Conservation (phyloP, 306 rosid species). For the Lagenaria siceraria region DNA sequence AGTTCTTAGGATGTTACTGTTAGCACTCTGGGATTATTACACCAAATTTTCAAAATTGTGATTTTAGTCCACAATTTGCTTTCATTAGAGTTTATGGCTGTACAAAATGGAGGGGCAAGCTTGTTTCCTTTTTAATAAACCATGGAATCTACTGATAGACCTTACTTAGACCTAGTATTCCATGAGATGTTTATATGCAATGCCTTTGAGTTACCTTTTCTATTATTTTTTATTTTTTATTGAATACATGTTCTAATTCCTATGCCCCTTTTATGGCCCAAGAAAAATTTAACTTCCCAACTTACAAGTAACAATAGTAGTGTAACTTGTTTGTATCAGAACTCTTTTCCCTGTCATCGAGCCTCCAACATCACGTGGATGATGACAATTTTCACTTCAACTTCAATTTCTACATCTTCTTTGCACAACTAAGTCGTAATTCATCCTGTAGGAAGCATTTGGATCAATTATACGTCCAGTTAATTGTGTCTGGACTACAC, state of each 20-base stretch:
- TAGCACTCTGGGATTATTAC: not conserved
- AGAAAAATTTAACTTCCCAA: not conserved
- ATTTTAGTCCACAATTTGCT: not conserved
- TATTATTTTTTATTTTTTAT: not conserved
- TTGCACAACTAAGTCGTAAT: not conserved
- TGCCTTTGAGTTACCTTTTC: not conserved
- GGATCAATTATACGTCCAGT: constrained; percentile 11
- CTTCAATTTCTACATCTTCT: not conserved
- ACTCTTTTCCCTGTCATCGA: not conserved
- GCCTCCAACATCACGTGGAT: not conserved
- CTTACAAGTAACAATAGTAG: not conserved
- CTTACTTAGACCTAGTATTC: not conserved
- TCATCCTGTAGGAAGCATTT: constrained; percentile 4
- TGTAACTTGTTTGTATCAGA: not conserved
- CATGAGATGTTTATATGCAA: not conserved
- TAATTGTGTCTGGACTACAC: constrained; percentile 7
- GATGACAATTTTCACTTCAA: not conserved
- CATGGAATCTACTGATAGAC: too few species aligned
- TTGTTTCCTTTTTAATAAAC: too few species aligned
- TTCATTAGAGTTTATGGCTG: not conserved
- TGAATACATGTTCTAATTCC: not conserved
- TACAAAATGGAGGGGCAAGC: not conserved
- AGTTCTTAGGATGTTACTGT: not conserved
- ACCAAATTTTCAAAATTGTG: not conserved
- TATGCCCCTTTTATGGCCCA: not conserved